Evolutionary conservation across 306 rosid genomes (phyloP).

Genomic region (Astragalus glycyphyllos): DNA sequence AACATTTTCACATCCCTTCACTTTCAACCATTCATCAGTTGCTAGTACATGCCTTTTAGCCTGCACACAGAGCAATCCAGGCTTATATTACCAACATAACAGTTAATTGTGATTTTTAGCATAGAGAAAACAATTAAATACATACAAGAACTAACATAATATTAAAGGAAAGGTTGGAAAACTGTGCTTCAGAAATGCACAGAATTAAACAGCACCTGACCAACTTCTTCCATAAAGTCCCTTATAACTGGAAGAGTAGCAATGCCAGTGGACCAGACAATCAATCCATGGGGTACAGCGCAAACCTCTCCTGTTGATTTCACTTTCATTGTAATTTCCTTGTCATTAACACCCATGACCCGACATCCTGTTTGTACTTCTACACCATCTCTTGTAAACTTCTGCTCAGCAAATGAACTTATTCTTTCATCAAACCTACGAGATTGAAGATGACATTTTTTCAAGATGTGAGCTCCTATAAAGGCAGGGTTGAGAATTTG

Average conservation of each 20-base stretch:
- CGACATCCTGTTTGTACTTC: constrained; percentile 92
- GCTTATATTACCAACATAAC: constrained; percentile 29
- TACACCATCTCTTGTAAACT: constrained; percentile 85
- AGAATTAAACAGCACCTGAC: constrained; percentile 70
- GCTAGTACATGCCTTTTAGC: constrained; percentile 69
- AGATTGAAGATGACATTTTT: constrained; percentile 32
- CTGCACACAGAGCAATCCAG: constrained; percentile 55
- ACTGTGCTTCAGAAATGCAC: constrained; percentile 25
- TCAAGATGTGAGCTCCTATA: constrained; percentile 12
- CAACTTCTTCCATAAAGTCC: constrained; percentile 88
- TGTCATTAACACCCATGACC: constrained; percentile 75
- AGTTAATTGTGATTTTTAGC: not conserved
- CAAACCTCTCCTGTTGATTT: constrained; percentile 72
- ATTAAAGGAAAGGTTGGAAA: not conserved
- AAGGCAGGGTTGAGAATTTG: constrained; percentile 11
- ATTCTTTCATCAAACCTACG: constrained; percentile 94
- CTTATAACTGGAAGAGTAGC: constrained; percentile 86
- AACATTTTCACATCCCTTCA: constrained; percentile 69
- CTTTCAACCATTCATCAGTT: constrained; percentile 91
- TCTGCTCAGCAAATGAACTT: constrained; percentile 86
- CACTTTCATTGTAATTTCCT: constrained; percentile 71
- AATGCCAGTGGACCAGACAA: constrained; percentile 96
- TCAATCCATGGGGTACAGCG: constrained; percentile 83
- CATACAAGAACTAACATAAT: not conserved
- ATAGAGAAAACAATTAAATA: constrained; percentile 22